Evolutionary conservation across 768 basidiomycete genomes (phyloP).

Genomic region (Psilocybe tampanensis): DNA sequence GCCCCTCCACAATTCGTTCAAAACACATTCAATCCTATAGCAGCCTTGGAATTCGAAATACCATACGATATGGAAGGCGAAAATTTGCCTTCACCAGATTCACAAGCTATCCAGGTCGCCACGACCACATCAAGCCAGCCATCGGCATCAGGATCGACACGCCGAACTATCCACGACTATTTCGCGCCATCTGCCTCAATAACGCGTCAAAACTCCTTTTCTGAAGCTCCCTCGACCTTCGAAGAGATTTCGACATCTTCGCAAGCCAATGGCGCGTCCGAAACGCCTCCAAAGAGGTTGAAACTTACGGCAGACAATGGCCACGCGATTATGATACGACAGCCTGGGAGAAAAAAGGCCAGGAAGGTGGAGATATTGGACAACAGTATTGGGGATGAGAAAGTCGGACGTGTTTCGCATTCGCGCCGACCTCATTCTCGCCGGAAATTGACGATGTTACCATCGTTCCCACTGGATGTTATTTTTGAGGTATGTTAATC

Average conservation of each 20-base stretch:
- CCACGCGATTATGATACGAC: not conserved
- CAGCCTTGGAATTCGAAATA: too few relatives aligned
- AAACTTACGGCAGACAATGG: constrained; percentile 5
- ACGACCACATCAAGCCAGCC: not conserved
- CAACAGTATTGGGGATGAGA: not conserved
- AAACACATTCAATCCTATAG: too few relatives aligned
- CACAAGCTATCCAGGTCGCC: not conserved
- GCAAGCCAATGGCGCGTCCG: not conserved
- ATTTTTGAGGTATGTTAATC: constrained; percentile 25
- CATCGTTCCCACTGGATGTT: constrained; percentile 28
- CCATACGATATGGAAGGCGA: too few relatives aligned
- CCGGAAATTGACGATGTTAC: constrained; percentile 14
- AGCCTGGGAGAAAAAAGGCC: not conserved
- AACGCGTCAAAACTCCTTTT: not conserved
- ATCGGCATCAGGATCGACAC: not conserved
- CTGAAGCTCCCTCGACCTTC: not conserved
- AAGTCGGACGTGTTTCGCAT: not conserved
- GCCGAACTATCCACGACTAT: not conserved
- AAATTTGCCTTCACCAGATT: too few relatives aligned
- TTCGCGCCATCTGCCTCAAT: not conserved
- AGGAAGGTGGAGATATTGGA: constrained; percentile 1
- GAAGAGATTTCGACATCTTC: not conserved
- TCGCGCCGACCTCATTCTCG: constrained; percentile 1
- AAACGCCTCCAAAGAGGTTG: not conserved
- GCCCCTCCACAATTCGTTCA: too few relatives aligned